A percentile compares a stretch with the other conserved stretches of the same genome.
Evolutionary conservation across 1,284 basidiomycete genomes (phyloP).

Genomic region (Moesziomyces sp.): DNA sequence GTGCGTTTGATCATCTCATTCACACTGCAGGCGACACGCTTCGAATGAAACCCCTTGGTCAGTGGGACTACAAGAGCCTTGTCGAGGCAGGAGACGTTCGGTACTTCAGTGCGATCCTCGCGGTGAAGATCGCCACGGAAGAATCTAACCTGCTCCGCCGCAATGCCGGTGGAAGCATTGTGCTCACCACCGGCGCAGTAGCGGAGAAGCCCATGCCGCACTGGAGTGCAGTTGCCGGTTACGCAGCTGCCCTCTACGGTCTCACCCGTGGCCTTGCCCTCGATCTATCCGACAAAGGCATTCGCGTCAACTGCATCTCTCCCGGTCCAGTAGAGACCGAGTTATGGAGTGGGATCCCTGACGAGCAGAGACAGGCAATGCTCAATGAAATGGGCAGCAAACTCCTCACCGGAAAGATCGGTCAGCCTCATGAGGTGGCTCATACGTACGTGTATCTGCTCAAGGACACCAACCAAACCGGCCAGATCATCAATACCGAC

Average conservation of each 20-base stretch:
- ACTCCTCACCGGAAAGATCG: conserved; percentile 23
- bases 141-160: conserved; percentile 3
- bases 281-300: conserved; percentile 24
- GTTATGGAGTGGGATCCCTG: conserved; percentile 27
- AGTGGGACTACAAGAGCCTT: conserved; percentile 30
- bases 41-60: conserved; percentile 9
- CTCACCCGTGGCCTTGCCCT: conserved; percentile 31
- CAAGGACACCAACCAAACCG: conserved; percentile 49
- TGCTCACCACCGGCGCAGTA: conserved; percentile 39
- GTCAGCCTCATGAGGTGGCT: conserved; percentile 23
- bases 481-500: conserved; percentile 20
- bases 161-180: conserved; percentile 15
- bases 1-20: conserved; percentile 43
- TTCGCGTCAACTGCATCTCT: conserved; percentile 44
- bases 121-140: conserved; percentile 27
- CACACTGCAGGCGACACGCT: conserved; percentile 43
- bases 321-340: conserved; percentile 46
- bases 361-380: conserved; percentile 5
- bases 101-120: conserved; percentile 29
- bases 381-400: background rate
- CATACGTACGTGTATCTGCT: conserved; percentile 42
- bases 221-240: conserved; percentile 21
- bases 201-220: conserved; percentile 21
- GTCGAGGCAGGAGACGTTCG: conserved; percentile 24
- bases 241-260: conserved; percentile 19